phyloP scores from a whole-genome alignment of 768 basidiomycete genomes.

The Naganishia vishniacii region DNA sequence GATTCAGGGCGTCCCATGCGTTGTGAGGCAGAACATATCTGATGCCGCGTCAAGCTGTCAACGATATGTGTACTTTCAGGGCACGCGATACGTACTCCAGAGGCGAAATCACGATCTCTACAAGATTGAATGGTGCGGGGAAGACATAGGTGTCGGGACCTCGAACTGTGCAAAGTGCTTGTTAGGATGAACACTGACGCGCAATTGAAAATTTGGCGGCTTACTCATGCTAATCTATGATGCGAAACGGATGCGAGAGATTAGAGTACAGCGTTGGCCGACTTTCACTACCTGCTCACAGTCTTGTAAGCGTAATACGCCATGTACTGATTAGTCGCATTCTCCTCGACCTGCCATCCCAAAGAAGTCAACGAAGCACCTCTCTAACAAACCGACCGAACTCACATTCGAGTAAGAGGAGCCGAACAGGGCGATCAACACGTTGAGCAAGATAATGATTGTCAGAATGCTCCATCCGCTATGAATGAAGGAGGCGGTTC shows the following conservation, averaged over 20 bases:
- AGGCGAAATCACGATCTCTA: slow-evolving; percentile 75
- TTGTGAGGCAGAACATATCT: slow-evolving; percentile 52
- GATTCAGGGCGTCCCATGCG: slow-evolving; percentile 72
- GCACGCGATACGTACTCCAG: slow-evolving; percentile 62
- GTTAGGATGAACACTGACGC: neutral
- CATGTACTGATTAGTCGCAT: slow-evolving; percentile 84
- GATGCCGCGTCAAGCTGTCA: slow-evolving; percentile 33
- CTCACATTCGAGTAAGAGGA: slow-evolving; percentile 25
- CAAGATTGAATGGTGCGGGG: slow-evolving; percentile 77
- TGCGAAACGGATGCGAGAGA: neutral
- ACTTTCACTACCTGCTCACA: slow-evolving; percentile 48
- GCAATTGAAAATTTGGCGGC: neutral
- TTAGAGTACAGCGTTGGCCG: neutral
- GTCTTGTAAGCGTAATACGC: slow-evolving; percentile 87
- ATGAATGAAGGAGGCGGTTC: neutral
- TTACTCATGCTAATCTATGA: slow-evolving; percentile 38
- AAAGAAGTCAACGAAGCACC: no score
- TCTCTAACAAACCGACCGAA: no score
- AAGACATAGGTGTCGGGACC: slow-evolving; percentile 59
- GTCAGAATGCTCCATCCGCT: slow-evolving; percentile 75
- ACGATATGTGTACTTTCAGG: neutral
- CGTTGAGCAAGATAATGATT: slow-evolving; percentile 78
- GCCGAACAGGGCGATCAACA: slow-evolving; percentile 90
- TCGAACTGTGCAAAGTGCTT: slow-evolving; percentile 28
- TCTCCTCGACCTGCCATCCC: slow-evolving; percentile 49